Evolutionary conservation across 371 early-diverging fungal genomes (phyloP).

Genomic region (Paraphysoderma sedebokerense): DNA sequence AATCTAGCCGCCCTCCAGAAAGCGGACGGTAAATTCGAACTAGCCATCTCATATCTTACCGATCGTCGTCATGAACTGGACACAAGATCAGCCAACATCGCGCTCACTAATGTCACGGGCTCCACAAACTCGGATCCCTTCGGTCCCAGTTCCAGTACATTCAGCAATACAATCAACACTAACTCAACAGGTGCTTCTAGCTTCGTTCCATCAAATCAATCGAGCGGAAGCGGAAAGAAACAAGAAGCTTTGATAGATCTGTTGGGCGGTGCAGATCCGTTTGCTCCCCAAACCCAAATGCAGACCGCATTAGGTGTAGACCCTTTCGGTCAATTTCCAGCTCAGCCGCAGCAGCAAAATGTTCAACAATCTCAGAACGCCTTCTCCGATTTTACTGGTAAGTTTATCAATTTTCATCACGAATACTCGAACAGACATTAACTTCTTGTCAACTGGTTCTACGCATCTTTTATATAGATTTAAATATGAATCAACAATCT

Average conservation of each 20-base stretch:
- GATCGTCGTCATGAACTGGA: not conserved
- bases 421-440: not conserved
- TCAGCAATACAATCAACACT: not conserved
- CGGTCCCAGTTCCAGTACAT: not conserved
- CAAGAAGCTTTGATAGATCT: not conserved
- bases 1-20: slow-evolving; percentile 10
- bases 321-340: not conserved
- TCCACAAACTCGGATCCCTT: not conserved
- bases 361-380: not conserved
- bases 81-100: not conserved
- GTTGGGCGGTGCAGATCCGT: not conserved
- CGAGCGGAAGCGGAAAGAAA: not conserved
- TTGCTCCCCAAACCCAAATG: not conserved
- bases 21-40: not conserved
- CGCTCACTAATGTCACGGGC: not conserved
- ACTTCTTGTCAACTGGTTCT: not conserved
- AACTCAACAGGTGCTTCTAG: not conserved
- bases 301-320: not conserved
- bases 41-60: not conserved
- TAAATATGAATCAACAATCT: not conserved
- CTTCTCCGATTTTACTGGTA: not conserved
- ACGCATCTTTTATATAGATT: not conserved
- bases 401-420: not conserved
- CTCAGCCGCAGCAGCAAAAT: not conserved
- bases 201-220: not conserved